phyloP scores from a whole-genome alignment of 2,329 filamentous ascomycete species.

The Arthrobotrys conoides region DNA sequence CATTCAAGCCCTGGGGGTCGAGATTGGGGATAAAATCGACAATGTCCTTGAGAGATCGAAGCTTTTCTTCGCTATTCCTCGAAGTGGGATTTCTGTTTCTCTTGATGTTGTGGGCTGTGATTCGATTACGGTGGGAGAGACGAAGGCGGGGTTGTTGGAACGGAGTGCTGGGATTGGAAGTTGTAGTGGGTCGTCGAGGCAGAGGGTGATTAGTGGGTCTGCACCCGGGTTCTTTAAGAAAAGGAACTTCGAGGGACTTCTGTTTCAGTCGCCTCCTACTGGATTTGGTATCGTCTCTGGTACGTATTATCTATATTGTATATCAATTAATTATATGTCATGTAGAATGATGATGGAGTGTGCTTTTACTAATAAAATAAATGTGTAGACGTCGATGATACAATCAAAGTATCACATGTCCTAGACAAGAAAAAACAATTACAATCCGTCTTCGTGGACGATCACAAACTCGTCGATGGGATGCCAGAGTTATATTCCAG shows the following conservation, averaged over 20 bases:
- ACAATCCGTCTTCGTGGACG: slow-evolving; percentile 83
- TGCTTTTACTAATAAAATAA: slow-evolving; percentile 1
- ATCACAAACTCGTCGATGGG: slow-evolving; percentile 79
- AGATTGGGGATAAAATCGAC: slow-evolving; percentile 38
- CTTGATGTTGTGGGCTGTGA: slow-evolving; percentile 37
- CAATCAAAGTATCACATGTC: slow-evolving; percentile 91
- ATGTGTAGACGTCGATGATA: slow-evolving; percentile 85
- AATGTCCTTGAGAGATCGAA: slow-evolving; percentile 47
- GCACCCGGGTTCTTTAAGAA: slow-evolving; percentile 27
- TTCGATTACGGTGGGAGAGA: slow-evolving; percentile 26
- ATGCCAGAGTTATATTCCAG: slow-evolving; percentile 88
- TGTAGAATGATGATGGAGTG: not conserved
- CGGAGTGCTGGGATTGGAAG: slow-evolving; percentile 21
- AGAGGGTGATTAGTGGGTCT: slow-evolving; percentile 33
- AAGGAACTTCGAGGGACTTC: slow-evolving; percentile 17
- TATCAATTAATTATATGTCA: not conserved
- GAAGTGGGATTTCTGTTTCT: slow-evolving; percentile 20
- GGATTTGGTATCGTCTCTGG: slow-evolving; percentile 51
- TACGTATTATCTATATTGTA: slow-evolving; percentile 4
- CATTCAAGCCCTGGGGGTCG: slow-evolving; percentile 46
- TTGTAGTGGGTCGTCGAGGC: slow-evolving; percentile 27
- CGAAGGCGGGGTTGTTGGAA: slow-evolving; percentile 39
- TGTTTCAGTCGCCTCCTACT: slow-evolving; percentile 38
- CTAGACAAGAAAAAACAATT: slow-evolving; percentile 84
- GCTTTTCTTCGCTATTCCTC: slow-evolving; percentile 49